Base-by-base conservation (phyloP, 768 basidiomycete species). In the Dentipellis sp. region DNA sequence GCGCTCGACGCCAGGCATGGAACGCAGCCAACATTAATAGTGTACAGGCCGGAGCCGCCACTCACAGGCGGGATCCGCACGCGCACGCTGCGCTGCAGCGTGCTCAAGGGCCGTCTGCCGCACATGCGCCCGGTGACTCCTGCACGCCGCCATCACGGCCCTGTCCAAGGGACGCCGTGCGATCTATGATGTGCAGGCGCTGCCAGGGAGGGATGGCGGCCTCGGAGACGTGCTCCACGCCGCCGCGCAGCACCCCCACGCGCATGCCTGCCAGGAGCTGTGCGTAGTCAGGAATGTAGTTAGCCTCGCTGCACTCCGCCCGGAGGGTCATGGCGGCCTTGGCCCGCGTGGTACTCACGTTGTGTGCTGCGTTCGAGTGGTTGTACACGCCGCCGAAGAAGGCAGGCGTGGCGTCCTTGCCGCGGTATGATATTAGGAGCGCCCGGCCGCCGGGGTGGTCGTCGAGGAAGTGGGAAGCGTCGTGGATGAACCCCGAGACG, bases 351-450 rank as follows among this genome's bases (percentile, higher is more conserved):
- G 14, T 8, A 11, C 50, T 71, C 65, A 84, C 84, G 59, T 88
- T 88, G 67, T 87, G 84, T 10, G 90, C 90, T 6, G 88, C 89
- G 67, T 89, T 87, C 8, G 86, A 88, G 65, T 93, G 90, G 23
- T 82, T 77, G 67, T 91, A 90, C 1, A 86, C 74, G 21, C 91
- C 91, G 4, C 93, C 93, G 66, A 86, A 89, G 74, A 94, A 94
- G 2, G 88, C 78, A 0, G 86, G 78, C 0, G 91, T 92, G 66
- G 88, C 83, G 60, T 94, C 91, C 64, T 83, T 85, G n/a, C 91
- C 92, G 14, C 83, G 75, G 58, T 75, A 81, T 23, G 69, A 71
- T 53, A 72, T 68, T 63, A 97, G 70, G 52, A 88, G 64, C 39
- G 72, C 65, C 40, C 73, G 73, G 14, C 93, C 93, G 21, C 93